A percentile compares a stretch with the other conserved stretches of the same genome.
phyloP scores from a whole-genome alignment of 2,329 filamentous ascomycete genomes.

The Pseudocercospora fijiensis region DNA sequence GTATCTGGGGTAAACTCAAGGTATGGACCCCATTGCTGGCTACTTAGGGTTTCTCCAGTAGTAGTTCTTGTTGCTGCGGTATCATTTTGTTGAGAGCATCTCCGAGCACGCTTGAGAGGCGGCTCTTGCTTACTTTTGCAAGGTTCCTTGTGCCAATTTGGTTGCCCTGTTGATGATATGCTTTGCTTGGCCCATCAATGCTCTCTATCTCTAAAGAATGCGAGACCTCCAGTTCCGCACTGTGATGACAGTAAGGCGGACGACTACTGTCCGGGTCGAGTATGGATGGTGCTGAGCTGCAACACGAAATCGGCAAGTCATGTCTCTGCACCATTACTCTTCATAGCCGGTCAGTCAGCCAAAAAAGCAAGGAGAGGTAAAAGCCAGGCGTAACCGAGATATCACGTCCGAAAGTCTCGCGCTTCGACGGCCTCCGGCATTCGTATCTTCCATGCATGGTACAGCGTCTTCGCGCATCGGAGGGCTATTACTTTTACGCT shows the following conservation, averaged over 20 bases:
- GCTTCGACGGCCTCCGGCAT: not conserved
- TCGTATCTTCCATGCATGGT: not conserved
- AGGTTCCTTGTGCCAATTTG: not conserved
- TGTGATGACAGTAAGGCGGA: not conserved
- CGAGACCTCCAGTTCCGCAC: not conserved
- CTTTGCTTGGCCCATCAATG: not conserved
- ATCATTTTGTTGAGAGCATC: not conserved
- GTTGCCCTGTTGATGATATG: not conserved
- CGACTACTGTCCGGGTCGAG: not conserved
- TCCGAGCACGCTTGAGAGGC: not conserved
- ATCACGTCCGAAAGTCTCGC: not conserved
- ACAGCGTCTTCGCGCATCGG: too few species aligned
- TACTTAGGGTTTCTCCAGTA: not conserved
- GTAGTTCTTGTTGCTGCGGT: not conserved
- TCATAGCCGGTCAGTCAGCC: not conserved
- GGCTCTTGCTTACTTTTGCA: not conserved
- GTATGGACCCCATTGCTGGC: not conserved
- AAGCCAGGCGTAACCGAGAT: not conserved
- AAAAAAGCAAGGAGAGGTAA: not conserved
- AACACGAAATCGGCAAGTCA: not conserved
- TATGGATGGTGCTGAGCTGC: not conserved
- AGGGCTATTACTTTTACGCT: too few species aligned
- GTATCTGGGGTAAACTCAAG: not conserved
- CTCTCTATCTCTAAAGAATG: not conserved
- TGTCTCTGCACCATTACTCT: not conserved